A percentile compares a stretch with the other conserved stretches of the same genome.
Evolutionary conservation across 2,329 filamentous ascomycete genomes (phyloP).

Genomic region (Endoconidiophora polonica): DNA sequence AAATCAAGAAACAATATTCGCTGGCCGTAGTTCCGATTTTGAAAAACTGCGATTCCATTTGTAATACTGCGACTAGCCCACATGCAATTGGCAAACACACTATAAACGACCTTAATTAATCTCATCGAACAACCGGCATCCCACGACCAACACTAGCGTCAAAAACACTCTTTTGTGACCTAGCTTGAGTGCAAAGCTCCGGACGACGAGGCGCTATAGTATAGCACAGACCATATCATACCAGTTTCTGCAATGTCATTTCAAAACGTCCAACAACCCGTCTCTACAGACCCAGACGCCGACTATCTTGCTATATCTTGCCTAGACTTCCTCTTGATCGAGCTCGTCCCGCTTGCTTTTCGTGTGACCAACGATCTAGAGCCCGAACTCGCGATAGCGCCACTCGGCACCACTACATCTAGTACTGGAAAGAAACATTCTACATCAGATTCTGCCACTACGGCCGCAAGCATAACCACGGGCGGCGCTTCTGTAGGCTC

Average conservation of each 20-base stretch:
- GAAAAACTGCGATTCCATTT: too few species aligned
- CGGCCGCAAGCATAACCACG: conserved; percentile 12
- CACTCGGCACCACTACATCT: conserved; percentile 19
- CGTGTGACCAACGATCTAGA: conserved; percentile 63
- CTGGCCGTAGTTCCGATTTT: too few species aligned
- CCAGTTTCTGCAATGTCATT: conserved; percentile 43
- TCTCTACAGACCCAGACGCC: conserved; percentile 55
- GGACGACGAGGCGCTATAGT: neutral
- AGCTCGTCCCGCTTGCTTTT: conserved; percentile 87
- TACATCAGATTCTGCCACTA: conserved; percentile 11
- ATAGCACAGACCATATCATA: neutral
- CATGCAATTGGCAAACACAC: too few species aligned
- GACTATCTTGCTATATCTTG: conserved; percentile 69
- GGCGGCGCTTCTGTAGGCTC: conserved; percentile 14
- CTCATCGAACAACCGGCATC: too few species aligned
- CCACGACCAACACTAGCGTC: too few species aligned
- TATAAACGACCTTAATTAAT: too few species aligned
- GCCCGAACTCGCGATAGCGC: conserved; percentile 18
- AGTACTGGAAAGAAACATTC: too few species aligned
- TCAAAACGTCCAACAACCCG: conserved; percentile 53
- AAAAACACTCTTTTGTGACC: too few species aligned
- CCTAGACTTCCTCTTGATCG: conserved; percentile 88
- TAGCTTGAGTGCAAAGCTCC: too few species aligned
- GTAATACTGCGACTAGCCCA: too few species aligned
- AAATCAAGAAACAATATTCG: too few species aligned